Evolutionary conservation across 83 land plant genomes (phyloP), one percentile per base, ranked within the genome.

Genomic region (Picea abies): DNA sequence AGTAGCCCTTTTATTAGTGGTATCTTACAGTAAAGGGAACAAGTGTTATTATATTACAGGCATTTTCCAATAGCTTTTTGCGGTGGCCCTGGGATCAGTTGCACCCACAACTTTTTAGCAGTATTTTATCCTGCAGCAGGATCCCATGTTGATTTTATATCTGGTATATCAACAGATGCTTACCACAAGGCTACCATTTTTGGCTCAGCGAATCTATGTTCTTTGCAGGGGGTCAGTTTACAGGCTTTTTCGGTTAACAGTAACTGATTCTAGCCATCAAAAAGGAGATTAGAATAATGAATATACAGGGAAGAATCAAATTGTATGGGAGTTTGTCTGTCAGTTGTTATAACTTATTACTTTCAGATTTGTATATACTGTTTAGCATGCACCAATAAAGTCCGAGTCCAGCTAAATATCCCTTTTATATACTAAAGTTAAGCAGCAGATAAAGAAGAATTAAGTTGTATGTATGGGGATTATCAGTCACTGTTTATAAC

Each of bases 141-240:
- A 72, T 37, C n/a, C 20, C 23, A 39, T 72, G 22, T 72, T 72
- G 76, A 71, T n/a, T 39, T 71, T 71, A n/a, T 71, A 39, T 37
- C 49, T 41, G 8, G 25, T 39, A 12, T 39, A 41, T 72, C 20
- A 72, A 7, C 52, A 41, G 15, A 69, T 72, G 76, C 47, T 3
- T 41, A 39, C 52, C 52, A 37, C 19, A 14, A 72, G 20, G 49
- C 49, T 41, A 41, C 49, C n/a, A 35, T 29, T 32, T 69, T 8
- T 69, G 32, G 72, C 41, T 15, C 5, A 69, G 72, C 16, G 72
- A 16, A 11, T 19, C 72, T 69, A 69, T 69, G 32, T 16, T 32
- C 5, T 19, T 6, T 29, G 44, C 41, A 14, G 8, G 5, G 41
- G 72, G 10, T 52, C 56, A 52, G 56, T 52, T 52, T 69, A 1